Conservation (phyloP, 495 filamentous ascomycete genomes). For the Hypoxylon intermedium region DNA sequence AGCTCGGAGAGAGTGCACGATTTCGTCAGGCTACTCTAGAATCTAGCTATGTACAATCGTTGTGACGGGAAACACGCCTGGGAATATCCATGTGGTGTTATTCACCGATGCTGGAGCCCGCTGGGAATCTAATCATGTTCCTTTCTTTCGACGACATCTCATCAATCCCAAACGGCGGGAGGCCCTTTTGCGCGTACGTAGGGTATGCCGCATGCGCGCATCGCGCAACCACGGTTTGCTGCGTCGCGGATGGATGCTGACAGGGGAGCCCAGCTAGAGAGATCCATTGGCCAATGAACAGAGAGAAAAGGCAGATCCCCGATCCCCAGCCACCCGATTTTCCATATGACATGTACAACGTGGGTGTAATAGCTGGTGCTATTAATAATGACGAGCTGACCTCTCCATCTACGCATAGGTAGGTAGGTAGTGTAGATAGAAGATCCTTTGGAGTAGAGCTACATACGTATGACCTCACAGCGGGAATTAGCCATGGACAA, state of each 20-base stretch:
- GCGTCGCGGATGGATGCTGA: constrained; percentile 35
- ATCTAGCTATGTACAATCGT: constrained; percentile 1
- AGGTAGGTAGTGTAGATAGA: too few species aligned
- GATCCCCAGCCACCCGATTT: constrained; percentile 40
- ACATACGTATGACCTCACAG: constrained; percentile 13
- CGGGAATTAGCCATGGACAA: not conserved
- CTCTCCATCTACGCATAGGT: constrained; percentile 16
- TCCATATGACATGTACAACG: constrained; percentile 5
- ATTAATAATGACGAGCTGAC: constrained; percentile 36
- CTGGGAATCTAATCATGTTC: not conserved
- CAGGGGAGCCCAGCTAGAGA: constrained; percentile 24
- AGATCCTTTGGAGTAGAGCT: constrained; percentile 6
- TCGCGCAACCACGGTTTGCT: constrained; percentile 38
- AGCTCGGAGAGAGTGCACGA: constrained; percentile 23
- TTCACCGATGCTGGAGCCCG: constrained; percentile 17
- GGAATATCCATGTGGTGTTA: constrained; percentile 35
- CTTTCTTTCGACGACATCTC: constrained; percentile 3
- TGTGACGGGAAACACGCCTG: constrained; percentile 26
- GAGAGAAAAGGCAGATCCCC: constrained; percentile 24
- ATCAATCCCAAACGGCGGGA: constrained; percentile 10
- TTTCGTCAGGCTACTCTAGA: constrained; percentile 24
- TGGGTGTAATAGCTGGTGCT: constrained; percentile 25
- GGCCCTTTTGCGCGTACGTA: constrained; percentile 2
- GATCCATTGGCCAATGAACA: constrained; percentile 39
- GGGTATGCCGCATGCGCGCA: constrained; percentile 22